phyloP scores from a whole-genome alignment of 768 basidiomycete genomes.

The Russula lepida region DNA sequence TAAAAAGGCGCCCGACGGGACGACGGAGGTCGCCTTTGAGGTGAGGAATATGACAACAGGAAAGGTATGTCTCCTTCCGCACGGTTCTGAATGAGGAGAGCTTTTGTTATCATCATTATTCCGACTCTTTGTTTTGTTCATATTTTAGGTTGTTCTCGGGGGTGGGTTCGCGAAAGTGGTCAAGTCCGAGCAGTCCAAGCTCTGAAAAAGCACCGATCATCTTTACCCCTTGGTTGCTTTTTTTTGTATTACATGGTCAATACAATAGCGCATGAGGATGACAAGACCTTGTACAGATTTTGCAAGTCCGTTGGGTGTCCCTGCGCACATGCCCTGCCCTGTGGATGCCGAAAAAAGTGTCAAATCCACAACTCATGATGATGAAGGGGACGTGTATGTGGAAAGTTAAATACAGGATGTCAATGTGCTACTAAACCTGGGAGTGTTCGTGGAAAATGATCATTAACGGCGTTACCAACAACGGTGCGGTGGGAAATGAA shows the following conservation, averaged over 20 bases:
- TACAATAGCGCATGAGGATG: not conserved
- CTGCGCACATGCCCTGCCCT: not conserved
- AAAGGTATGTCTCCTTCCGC: constrained; percentile 26
- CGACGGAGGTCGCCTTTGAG: constrained; percentile 33
- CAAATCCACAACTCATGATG: not conserved
- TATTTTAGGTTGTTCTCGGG: constrained; percentile 9
- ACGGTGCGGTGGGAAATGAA: not conserved
- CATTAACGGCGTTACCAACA: not conserved
- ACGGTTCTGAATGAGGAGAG: not conserved
- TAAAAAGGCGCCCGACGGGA: constrained; percentile 36
- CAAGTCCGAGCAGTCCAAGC: constrained; percentile 1
- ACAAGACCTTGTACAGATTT: too few relatives aligned
- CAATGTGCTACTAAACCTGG: not conserved
- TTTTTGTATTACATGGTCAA: not conserved
- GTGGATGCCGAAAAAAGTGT: not conserved
- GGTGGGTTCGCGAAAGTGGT: constrained; percentile 12
- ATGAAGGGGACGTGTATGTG: not conserved
- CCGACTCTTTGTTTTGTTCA: not conserved
- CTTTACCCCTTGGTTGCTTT: not conserved
- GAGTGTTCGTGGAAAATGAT: not conserved
- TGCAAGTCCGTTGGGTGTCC: not conserved
- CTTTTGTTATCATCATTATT: too few relatives aligned
- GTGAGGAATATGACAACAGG: constrained; percentile 33
- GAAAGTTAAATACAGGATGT: not conserved
- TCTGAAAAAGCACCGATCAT: not conserved